phyloP scores from a whole-genome alignment of 2,329 filamentous ascomycete genomes.

The Blastomyces parvus region DNA sequence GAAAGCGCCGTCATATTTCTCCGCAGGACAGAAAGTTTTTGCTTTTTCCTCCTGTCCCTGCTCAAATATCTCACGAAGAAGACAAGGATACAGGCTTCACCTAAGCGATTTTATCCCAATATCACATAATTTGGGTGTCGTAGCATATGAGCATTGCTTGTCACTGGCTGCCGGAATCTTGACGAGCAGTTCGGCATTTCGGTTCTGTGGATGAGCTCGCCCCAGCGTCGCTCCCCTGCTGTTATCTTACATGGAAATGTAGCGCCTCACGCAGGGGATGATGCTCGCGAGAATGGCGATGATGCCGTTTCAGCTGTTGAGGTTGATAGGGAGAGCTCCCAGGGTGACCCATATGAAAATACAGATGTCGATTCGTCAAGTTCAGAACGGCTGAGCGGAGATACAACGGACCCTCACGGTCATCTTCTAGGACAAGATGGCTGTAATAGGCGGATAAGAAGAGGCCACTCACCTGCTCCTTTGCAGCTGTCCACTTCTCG shows the following conservation, averaged over 20 bases:
- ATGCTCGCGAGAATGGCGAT: neutral
- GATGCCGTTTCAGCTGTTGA: neutral
- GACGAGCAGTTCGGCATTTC: neutral
- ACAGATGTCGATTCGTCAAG: neutral
- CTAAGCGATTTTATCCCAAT: neutral
- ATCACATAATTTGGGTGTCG: neutral
- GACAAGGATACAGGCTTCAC: neutral
- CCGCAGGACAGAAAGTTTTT: neutral
- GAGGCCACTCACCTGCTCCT: neutral
- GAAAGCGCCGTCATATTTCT: too few species aligned
- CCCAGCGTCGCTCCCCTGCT: neutral
- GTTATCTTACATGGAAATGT: neutral
- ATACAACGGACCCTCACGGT: neutral
- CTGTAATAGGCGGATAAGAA: neutral
- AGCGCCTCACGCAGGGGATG: neutral
- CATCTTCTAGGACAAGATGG: neutral
- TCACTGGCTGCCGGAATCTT: neutral
- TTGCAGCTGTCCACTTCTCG: neutral
- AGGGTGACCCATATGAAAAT: neutral
- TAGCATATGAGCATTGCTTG: neutral
- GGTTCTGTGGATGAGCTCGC: slow-evolving; percentile 3
- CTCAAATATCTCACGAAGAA: neutral
- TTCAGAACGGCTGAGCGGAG: neutral
- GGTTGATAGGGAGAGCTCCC: neutral
- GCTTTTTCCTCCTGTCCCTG: neutral